phyloP scores from a whole-genome alignment of 805 yeast genomes.

The Candida gorgasii region DNA sequence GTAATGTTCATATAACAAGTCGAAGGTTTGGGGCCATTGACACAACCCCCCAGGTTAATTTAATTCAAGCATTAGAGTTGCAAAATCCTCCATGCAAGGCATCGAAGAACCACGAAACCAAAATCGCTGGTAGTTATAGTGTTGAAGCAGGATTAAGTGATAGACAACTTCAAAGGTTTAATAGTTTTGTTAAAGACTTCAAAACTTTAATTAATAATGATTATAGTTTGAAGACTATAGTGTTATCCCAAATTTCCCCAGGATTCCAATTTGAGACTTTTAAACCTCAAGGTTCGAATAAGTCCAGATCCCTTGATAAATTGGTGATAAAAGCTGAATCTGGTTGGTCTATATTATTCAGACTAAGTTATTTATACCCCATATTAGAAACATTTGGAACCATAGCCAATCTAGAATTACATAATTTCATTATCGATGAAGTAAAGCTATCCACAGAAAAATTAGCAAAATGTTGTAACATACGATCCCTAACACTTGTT shows the following conservation, averaged over 20 bases:
- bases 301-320: constrained; percentile 27
- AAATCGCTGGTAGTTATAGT: constrained; percentile 39
- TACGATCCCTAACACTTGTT: constrained; percentile 18
- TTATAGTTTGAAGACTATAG: constrained; percentile 45
- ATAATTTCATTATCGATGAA: constrained; percentile 51
- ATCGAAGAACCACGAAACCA: constrained; percentile 22
- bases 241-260: constrained; percentile 49
- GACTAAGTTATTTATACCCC: constrained; percentile 44
- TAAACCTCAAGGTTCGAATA: constrained; percentile 9
- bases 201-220: constrained; percentile 30
- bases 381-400: constrained; percentile 40
- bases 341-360: constrained; percentile 56
- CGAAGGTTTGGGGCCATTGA: constrained; percentile 22
- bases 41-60: constrained; percentile 32
- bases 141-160: constrained; percentile 25
- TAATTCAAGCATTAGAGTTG: constrained; percentile 27
- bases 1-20: constrained; percentile 28
- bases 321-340: constrained; percentile 43
- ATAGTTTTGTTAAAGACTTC: constrained; percentile 29
- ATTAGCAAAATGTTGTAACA: constrained; percentile 7
- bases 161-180: constrained; percentile 19
- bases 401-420: constrained; percentile 44
- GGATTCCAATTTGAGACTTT: constrained; percentile 40
- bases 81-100: constrained; percentile 34
- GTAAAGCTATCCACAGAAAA: constrained; percentile 18